A percentile compares a stretch with the other conserved stretches of the same genome.
These are phyloP conservation scores for Vachellia pachyceras DNA, from an alignment of 306 rosid genomes.

Conservation along the genomic window DNA sequence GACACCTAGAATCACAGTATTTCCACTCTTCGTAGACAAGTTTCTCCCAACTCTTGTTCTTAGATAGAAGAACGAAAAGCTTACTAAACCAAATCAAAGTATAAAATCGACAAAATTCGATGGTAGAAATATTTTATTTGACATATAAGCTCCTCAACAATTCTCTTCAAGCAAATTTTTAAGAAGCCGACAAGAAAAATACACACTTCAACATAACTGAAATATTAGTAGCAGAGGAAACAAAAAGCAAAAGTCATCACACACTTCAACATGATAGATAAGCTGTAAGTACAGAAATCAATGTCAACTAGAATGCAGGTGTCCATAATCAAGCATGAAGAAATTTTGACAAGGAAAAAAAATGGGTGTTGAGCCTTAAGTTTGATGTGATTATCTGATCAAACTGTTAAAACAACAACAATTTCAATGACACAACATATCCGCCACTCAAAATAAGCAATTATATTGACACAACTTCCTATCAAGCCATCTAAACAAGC, in stretches of 20 bases:
- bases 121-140: not conserved
- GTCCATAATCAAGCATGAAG: not conserved
- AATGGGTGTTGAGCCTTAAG: not conserved
- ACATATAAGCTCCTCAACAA: not conserved
- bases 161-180: not conserved
- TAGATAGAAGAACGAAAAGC: not conserved
- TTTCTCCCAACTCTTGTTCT: not conserved
- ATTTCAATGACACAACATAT: not conserved
- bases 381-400: not conserved
- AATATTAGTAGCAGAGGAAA: not conserved
- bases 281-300: not conserved
- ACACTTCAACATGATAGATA: not conserved
- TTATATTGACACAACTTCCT: not conserved
- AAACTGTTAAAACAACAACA: not conserved
- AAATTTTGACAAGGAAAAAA: too few relatives aligned
- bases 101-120: not conserved
- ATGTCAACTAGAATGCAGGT: conserved; percentile 8
- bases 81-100: not conserved
- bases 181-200: not conserved
- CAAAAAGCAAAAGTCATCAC: not conserved
- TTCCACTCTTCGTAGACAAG: not conserved
- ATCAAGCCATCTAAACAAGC: not conserved
- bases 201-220: not conserved
- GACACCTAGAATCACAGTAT: not conserved
- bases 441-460: not conserved